Evolutionary conservation across 495 filamentous ascomycete species (phyloP), one percentile per base, ranked within the genome.

Genomic region (Darksidea phi): DNA sequence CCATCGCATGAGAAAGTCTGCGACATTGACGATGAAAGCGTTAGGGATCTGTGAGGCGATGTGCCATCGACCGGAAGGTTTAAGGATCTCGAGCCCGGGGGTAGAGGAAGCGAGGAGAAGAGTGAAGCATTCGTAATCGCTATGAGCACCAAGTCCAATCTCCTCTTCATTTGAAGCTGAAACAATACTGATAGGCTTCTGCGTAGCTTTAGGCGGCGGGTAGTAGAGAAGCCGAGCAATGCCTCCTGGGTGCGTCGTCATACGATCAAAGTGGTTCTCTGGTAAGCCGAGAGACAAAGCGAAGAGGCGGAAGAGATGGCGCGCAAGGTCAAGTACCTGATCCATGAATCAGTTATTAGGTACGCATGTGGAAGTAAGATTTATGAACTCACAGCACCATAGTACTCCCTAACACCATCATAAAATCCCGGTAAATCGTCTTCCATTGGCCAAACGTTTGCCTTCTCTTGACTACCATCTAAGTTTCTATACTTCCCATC

Each of bases 81-180:
- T 41, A 7, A 60, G 37, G 7, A 60, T 47, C 26, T 60, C 46
- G 7, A 60, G 48, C 2, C 47, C 47, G 2, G 26, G 37, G 18
- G 21, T 7, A 2, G 24, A 43, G 46, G 57, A 64, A 37, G 67
- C 64, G 10, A 42, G 42, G 24, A 70, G 24, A 4, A 70, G 52
- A 1, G 64, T 70, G 61, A 70, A 70, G 48, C 64, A 64, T 38
- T 70, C 59, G 50, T 67, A 36, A 42, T 70, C 67, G 8, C 18
- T 55, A 23, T 45, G 41, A 5, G 38, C 59, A 15, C 47, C 57
- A 5, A 58, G 28, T 32, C 4, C 15, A 43, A 15, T 3, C 41
- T 3, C 15, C 3, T 43, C 15, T 15, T 43, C 41, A 4, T 3
- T 20, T 6, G 7, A 38, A 15, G 36, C 36, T 38, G 36, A 43